Conservation (phyloP, 1,284 basidiomycete genomes). For the Ceratobasidium sp. region DNA sequence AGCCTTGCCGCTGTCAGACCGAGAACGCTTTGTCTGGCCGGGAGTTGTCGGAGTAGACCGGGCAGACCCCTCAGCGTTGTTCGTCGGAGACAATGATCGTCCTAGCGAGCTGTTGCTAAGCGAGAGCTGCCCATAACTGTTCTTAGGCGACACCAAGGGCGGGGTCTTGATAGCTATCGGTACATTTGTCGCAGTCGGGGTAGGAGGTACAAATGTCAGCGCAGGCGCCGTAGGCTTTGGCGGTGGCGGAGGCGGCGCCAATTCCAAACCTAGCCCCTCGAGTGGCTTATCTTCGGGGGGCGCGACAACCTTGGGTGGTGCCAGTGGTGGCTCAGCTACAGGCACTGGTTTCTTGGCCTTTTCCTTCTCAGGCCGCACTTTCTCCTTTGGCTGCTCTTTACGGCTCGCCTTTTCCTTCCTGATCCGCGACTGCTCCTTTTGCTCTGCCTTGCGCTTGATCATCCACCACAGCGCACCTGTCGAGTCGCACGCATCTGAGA, state of each 20-base stretch:
- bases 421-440: constrained; percentile 68
- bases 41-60: constrained; percentile 50
- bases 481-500: constrained; percentile 92
- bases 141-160: constrained; percentile 28
- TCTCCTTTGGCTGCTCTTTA: constrained; percentile 45
- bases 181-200: constrained; percentile 39
- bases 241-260: constrained; percentile 24
- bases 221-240: constrained; percentile 64
- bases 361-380: constrained; percentile 53
- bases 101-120: constrained; percentile 34
- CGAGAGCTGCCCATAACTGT: constrained; percentile 31
- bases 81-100: constrained; percentile 43
- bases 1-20: constrained; percentile 64
- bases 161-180: constrained; percentile 32
- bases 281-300: constrained; percentile 1
- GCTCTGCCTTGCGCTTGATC: constrained; percentile 84
- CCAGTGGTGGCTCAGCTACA: not conserved
- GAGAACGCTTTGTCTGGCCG: constrained; percentile 51
- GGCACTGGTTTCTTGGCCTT: constrained; percentile 53
- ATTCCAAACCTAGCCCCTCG: constrained; percentile 30
- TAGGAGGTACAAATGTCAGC: constrained; percentile 64
- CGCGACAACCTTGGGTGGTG: constrained; percentile 3
- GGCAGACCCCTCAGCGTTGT: constrained; percentile 23
- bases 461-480: constrained; percentile 98
- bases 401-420: constrained; percentile 58